Percentiles rank a stretch among this genome's conserved stretches.
Evolutionary conservation across 2,329 filamentous ascomycete genomes (phyloP).

Genomic region (Dactylellina sp.): DNA sequence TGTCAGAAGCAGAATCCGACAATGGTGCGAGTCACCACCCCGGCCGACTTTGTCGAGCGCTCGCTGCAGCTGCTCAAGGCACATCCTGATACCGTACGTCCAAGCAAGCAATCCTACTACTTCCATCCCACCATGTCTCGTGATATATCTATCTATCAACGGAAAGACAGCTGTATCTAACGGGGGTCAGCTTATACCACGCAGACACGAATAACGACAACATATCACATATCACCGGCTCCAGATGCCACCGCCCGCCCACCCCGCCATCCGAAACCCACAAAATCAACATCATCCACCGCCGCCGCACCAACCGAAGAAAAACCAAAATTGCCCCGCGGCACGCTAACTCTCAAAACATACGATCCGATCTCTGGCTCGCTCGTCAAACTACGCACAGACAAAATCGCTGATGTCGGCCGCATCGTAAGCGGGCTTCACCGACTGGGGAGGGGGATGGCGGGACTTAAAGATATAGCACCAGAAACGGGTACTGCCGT

Average conservation of each 20-base stretch:
- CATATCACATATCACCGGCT: conserved; percentile 74
- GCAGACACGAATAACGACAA: conserved; percentile 90
- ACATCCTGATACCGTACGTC: conserved; percentile 80
- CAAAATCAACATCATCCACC: conserved; percentile 89
- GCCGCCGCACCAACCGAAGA: conserved; percentile 79
- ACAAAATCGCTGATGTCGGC: conserved; percentile 89
- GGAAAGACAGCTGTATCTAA: too few species aligned
- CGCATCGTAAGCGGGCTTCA: conserved; percentile 82
- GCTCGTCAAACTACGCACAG: conserved; percentile 89
- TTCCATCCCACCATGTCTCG: conserved; percentile 29
- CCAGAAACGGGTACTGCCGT: conserved; percentile 68
- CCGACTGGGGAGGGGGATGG: conserved; percentile 74
- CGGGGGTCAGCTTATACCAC: conserved; percentile 26
- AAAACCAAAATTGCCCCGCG: conserved; percentile 78
- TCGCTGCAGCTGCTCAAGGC: conserved; percentile 87
- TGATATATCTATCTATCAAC: too few species aligned
- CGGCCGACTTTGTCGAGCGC: conserved; percentile 91
- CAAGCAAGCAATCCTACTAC: too few species aligned
- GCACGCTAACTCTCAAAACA: conserved; percentile 84
- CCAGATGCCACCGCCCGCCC: conserved; percentile 68
- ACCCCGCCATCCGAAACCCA: conserved; percentile 75
- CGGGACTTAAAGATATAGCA: conserved; percentile 61
- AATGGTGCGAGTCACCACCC: conserved; percentile 85
- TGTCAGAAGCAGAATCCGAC: background rate
- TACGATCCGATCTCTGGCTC: conserved; percentile 85